phyloP scores from a whole-genome alignment of 768 basidiomycete species.

The Vishniacozyma victoriae region DNA sequence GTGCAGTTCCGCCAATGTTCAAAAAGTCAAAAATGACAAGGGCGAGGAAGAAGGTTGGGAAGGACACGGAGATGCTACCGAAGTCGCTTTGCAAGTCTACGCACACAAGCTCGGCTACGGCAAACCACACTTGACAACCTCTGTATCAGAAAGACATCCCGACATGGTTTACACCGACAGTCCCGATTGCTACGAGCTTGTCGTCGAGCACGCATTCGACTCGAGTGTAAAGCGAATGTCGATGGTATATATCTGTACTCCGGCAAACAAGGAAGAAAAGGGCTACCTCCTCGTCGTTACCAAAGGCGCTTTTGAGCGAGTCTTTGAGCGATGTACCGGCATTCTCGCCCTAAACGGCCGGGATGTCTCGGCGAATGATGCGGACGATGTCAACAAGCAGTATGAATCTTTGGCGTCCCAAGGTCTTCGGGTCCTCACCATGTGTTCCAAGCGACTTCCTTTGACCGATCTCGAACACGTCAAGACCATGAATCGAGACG shows the following conservation, averaged over 20 bases:
- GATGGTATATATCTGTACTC: slow-evolving; percentile 33
- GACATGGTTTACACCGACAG: slow-evolving; percentile 2
- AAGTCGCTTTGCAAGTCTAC: slow-evolving; percentile 57
- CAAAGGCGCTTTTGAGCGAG: slow-evolving; percentile 51
- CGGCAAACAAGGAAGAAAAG: slow-evolving; percentile 11
- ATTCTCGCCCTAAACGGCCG: slow-evolving; percentile 33
- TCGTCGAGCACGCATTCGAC: slow-evolving; percentile 53
- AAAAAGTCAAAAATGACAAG: too few species aligned
- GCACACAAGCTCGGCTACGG: slow-evolving; percentile 54
- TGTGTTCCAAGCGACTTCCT: slow-evolving; percentile 47
- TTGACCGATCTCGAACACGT: slow-evolving; percentile 40
- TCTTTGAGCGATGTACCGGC: slow-evolving; percentile 53
- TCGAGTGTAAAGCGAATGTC: slow-evolving; percentile 56
- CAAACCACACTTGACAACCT: slow-evolving; percentile 45
- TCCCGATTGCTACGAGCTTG: slow-evolving; percentile 40
- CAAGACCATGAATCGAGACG: slow-evolving; percentile 47
- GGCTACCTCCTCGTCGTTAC: slow-evolving; percentile 36
- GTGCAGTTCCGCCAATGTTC: slow-evolving; percentile 50
- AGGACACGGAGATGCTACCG: slow-evolving; percentile 57
- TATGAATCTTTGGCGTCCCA: slow-evolving; percentile 47
- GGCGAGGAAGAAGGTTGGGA: slow-evolving; percentile 49
- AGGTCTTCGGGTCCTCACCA: slow-evolving; percentile 48
- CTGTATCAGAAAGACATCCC: slow-evolving; percentile 14
- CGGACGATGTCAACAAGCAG: slow-evolving; percentile 36
- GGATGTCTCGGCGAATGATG: slow-evolving; percentile 18